phyloP scores from a whole-genome alignment of 306 rosid genomes.

The Pterocarpus santalinus region DNA sequence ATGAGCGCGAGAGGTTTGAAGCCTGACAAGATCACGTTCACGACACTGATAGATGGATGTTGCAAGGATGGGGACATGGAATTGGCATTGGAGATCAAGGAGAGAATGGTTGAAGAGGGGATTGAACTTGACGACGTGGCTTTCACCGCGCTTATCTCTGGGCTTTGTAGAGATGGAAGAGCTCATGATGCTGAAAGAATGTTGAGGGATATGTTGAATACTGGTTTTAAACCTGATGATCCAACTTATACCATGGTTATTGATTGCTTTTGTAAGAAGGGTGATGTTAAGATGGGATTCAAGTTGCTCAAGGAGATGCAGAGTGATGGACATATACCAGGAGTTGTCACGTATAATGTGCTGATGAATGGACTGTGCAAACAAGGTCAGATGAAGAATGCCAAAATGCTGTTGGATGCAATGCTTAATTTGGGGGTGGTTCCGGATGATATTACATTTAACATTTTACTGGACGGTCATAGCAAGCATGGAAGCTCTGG shows the following conservation, averaged over 20 bases:
- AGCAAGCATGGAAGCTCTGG: conserved; percentile 66
- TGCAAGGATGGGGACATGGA: conserved; percentile 85
- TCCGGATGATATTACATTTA: conserved; percentile 89
- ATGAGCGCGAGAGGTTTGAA: conserved; percentile 65
- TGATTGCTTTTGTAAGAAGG: conserved; percentile 81
- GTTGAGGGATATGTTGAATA: conserved; percentile 76
- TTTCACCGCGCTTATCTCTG: conserved; percentile 78
- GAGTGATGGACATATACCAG: conserved; percentile 64
- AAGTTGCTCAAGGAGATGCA: conserved; percentile 86
- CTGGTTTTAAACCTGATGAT: conserved; percentile 77
- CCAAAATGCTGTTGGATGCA: conserved; percentile 79
- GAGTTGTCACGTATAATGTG: conserved; percentile 82
- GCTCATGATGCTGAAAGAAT: conserved; percentile 64
- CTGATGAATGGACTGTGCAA: conserved; percentile 91
- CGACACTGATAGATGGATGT: conserved; percentile 84
- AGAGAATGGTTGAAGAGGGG: conserved; percentile 65
- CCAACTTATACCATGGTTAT: conserved; percentile 81
- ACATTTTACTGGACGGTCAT: conserved; percentile 89
- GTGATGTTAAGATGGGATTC: conserved; percentile 75
- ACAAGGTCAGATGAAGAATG: conserved; percentile 96
- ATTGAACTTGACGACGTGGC: conserved; percentile 77
- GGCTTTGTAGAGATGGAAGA: conserved; percentile 79
- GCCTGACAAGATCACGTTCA: conserved; percentile 84
- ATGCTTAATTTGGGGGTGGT: conserved; percentile 84
- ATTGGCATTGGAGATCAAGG: conserved; percentile 66